phyloP scores from a whole-genome alignment of 129 eudicot genomes.

The Deinandra increscens region DNA sequence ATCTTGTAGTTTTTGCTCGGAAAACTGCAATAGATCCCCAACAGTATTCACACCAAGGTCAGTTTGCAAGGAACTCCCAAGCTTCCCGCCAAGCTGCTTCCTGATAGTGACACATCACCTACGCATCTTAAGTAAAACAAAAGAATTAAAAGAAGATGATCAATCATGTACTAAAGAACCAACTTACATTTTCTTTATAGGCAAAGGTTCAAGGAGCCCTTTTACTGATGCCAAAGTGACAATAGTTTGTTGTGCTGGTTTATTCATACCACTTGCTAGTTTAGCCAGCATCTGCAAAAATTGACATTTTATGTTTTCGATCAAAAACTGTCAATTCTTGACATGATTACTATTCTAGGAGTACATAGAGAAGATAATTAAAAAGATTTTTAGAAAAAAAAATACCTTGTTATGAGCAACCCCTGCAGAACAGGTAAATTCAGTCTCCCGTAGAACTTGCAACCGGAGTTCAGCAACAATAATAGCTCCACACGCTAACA shows the following conservation, averaged over 20 bases:
- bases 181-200: constrained; percentile 89
- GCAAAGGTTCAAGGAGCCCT: constrained; percentile 65
- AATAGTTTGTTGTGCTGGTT: constrained; percentile 96
- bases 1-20: constrained; percentile 80
- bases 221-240: constrained; percentile 74
- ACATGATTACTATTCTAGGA: not conserved
- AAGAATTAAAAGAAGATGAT: not conserved
- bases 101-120: constrained; percentile 36
- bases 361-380: not conserved
- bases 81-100: constrained; percentile 99
- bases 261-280: constrained; percentile 94
- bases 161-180: not conserved
- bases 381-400: not conserved
- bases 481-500: constrained; percentile 88
- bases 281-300: constrained; percentile 87
- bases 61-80: constrained; percentile 73
- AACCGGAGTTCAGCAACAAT: constrained; percentile 84
- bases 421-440: constrained; percentile 96
- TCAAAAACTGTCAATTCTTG: not conserved
- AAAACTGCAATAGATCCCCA: constrained; percentile 76
- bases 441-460: constrained; percentile 79
- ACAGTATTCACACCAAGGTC: constrained; percentile 81
- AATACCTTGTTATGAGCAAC: constrained; percentile 91
- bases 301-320: not conserved
- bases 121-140: constrained; percentile 3